Percentiles rank a stretch among this genome's conserved stretches.
phyloP scores from a whole-genome alignment of 75 land plant genomes.

The Azolla pinnata region DNA sequence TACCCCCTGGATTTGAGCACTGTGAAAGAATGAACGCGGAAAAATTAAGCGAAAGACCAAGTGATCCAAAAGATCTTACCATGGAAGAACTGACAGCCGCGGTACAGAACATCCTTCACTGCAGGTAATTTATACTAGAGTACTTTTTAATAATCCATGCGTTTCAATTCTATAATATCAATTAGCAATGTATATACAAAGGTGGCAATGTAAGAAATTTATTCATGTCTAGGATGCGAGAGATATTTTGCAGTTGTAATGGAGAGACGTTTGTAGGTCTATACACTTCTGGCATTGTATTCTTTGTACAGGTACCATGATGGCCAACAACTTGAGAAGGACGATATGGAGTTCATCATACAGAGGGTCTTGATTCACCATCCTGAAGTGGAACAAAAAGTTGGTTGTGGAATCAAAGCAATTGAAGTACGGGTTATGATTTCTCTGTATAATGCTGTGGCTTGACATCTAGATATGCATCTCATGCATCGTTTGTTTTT shows the following conservation, averaged over 20 bases:
- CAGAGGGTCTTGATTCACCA: slow-evolving; percentile 47
- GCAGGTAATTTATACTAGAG: neutral
- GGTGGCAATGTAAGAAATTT: too few relatives aligned
- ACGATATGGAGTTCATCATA: slow-evolving; percentile 26
- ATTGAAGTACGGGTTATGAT: slow-evolving; percentile 38
- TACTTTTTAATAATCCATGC: too few relatives aligned
- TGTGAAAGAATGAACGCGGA: neutral
- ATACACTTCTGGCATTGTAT: too few relatives aligned
- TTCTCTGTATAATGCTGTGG: too few relatives aligned
- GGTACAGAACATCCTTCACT: neutral
- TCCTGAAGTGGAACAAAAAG: slow-evolving; percentile 40
- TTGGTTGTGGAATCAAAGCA: slow-evolving; percentile 41
- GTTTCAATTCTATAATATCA: too few relatives aligned
- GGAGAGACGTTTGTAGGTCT: too few relatives aligned
- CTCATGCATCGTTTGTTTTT: too few relatives aligned
- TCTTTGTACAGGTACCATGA: slow-evolving; percentile 12
- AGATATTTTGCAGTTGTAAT: too few relatives aligned
- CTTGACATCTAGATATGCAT: too few relatives aligned
- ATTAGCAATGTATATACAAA: too few relatives aligned
- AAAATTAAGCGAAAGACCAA: neutral
- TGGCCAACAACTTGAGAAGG: slow-evolving; percentile 21
- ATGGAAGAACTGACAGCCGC: neutral
- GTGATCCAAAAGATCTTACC: too few relatives aligned
- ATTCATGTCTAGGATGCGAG: too few relatives aligned
- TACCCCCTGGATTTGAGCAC: slow-evolving; percentile 2